phyloP scores from a whole-genome alignment of 345 rosid genomes.

The Viola odorata region DNA sequence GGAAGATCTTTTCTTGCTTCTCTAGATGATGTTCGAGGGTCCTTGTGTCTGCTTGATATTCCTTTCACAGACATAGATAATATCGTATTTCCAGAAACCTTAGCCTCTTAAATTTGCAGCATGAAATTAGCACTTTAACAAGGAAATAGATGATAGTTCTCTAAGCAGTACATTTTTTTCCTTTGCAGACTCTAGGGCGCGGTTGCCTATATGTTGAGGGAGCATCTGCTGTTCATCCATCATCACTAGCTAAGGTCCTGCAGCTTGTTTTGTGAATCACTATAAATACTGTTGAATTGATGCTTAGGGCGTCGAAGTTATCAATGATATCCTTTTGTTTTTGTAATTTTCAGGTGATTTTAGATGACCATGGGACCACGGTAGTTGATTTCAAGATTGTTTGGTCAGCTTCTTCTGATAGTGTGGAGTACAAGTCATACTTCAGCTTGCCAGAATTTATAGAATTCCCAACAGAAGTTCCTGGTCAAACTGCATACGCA shows the following conservation, averaged over 20 bases:
- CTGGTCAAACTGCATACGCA: slow-evolving; percentile 84
- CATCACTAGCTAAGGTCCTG: slow-evolving; percentile 81
- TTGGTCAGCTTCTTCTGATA: slow-evolving; percentile 86
- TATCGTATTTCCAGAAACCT: slow-evolving; percentile 44
- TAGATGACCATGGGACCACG: slow-evolving; percentile 44
- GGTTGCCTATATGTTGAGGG: slow-evolving; percentile 74
- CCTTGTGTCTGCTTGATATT: slow-evolving; percentile 66
- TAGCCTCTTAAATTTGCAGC: slow-evolving; percentile 6
- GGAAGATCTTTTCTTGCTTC: slow-evolving; percentile 84
- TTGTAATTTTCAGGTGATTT: slow-evolving; percentile 50
- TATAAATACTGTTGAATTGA: not conserved
- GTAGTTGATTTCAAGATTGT: slow-evolving; percentile 56
- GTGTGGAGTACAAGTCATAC: slow-evolving; percentile 50
- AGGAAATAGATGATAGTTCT: slow-evolving; percentile 5
- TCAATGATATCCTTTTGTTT: not conserved
- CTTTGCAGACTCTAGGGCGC: slow-evolving; percentile 54
- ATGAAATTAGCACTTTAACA: slow-evolving; percentile 4
- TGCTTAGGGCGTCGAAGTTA: not conserved
- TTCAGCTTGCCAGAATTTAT: slow-evolving; percentile 80
- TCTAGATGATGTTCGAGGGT: slow-evolving; percentile 54
- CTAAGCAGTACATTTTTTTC: slow-evolving; percentile 10
- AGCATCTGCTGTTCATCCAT: slow-evolving; percentile 75
- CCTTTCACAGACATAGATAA: slow-evolving; percentile 81
- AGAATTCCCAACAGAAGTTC: slow-evolving; percentile 85
- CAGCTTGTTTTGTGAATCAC: slow-evolving; percentile 1